Conservation (phyloP, 139 green algal species). For the Raphidocelis subcapitata region DNA sequence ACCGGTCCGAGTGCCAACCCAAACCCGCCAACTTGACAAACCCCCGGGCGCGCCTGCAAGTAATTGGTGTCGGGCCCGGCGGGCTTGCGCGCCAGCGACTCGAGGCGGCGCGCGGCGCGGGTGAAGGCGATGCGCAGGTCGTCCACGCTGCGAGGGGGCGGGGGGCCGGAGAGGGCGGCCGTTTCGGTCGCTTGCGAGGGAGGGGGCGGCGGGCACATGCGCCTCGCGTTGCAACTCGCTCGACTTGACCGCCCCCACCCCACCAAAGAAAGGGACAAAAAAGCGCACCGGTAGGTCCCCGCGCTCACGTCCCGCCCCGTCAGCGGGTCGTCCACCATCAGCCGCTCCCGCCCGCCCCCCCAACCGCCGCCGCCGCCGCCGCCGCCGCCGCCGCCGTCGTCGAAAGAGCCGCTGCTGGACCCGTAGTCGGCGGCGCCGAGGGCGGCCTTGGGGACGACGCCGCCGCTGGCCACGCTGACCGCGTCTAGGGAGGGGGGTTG, state of each 20-base stretch:
- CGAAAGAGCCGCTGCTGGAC: background rate
- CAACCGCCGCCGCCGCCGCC: background rate
- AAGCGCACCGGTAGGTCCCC: background rate
- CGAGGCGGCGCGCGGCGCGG: constrained; percentile 40
- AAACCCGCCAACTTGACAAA: background rate
- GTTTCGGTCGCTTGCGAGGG: background rate
- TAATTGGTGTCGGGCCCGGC: constrained; percentile 42
- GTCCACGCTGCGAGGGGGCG: constrained; percentile 29
- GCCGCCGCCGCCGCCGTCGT: background rate
- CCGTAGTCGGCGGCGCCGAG: constrained; percentile 1
- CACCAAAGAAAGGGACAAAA: background rate
- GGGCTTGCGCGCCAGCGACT: constrained; percentile 39
- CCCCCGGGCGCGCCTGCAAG: constrained; percentile 25
- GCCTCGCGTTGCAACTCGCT: background rate
- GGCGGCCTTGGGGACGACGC: constrained; percentile 41
- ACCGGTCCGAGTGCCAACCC: too few species aligned
- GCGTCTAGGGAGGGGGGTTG: constrained; percentile 1
- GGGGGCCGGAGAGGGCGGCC: background rate
- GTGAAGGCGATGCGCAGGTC: constrained; percentile 33
- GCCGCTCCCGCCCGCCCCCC: constrained; percentile 21
- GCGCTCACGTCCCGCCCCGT: constrained; percentile 12
- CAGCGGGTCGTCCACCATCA: constrained; percentile 52
- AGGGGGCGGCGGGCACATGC: too few species aligned
- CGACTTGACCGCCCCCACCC: too few species aligned
- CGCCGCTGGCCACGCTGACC: constrained; percentile 36